Conservation (phyloP, 768 basidiomycete species). For the Tricholoma matsutake region DNA sequence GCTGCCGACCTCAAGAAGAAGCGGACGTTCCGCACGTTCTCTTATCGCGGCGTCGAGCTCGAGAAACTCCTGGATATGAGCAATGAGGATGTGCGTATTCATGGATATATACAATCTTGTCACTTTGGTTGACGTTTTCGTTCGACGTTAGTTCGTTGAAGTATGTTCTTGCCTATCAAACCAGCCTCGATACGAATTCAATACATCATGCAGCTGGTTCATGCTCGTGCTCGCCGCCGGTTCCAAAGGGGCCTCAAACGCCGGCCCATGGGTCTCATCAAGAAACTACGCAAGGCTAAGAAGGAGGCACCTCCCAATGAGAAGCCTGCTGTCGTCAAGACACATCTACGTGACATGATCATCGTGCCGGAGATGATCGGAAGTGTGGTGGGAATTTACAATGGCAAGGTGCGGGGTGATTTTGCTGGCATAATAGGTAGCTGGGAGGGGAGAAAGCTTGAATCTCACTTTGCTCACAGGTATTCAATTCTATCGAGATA, state of each 20-base stretch:
- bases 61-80: constrained; percentile 95
- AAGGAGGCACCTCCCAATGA: constrained; percentile 99
- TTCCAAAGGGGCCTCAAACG: constrained; percentile 99
- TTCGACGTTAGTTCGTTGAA: constrained; percentile 64
- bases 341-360: constrained; percentile 99
- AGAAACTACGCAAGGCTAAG: constrained; percentile 99
- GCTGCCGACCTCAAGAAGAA: constrained; percentile 99
- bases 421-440: not conserved
- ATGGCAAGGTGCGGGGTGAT: constrained; percentile 68
- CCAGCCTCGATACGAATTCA: constrained; percentile 2
- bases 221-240: constrained; percentile 96
- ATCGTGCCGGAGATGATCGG: constrained; percentile 99
- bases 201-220: constrained; percentile 68
- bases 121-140: not conserved
- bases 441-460: not conserved
- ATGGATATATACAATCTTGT: not conserved
- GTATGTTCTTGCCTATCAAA: constrained; percentile 39
- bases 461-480: constrained; percentile 36
- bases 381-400: constrained; percentile 96
- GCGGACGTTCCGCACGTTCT: constrained; percentile 98
- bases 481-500: constrained; percentile 96
- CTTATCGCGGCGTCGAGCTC: constrained; percentile 97
- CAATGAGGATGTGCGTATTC: constrained; percentile 84
- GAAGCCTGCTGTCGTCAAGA: constrained; percentile 98
- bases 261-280: constrained; percentile 97